Evolutionary conservation across 1,284 basidiomycete species (phyloP).

Genomic region (Ustilago hordei): DNA sequence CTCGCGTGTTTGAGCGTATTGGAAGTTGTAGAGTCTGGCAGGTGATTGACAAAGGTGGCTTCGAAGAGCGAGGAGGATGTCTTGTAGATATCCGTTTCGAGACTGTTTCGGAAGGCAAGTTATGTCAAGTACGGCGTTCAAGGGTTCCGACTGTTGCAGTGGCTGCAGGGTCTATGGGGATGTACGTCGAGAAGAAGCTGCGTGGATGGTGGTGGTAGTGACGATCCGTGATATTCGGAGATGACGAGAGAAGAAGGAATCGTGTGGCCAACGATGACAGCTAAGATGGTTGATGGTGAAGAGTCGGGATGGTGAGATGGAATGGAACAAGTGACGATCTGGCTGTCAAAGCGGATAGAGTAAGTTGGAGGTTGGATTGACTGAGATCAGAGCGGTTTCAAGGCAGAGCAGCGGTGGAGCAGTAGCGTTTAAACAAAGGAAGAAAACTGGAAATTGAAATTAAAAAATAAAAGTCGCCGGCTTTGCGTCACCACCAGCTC

Average conservation of each 20-base stretch:
- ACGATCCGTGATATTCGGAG: too few species aligned
- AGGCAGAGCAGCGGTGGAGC: too few species aligned
- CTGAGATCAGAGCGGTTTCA: background rate
- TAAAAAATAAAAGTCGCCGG: slow-evolving; percentile 17
- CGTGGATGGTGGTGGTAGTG: too few species aligned
- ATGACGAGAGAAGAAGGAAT: background rate
- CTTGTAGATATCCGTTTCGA: background rate
- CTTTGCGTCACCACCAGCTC: slow-evolving; percentile 10
- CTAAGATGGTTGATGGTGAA: background rate
- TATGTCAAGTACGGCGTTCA: background rate
- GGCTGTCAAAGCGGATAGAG: background rate
- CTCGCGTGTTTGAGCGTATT: background rate
- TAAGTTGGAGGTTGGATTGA: background rate
- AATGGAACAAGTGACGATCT: background rate
- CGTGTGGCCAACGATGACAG: background rate
- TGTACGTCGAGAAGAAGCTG: too few species aligned
- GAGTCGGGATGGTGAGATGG: background rate
- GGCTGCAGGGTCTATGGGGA: too few species aligned
- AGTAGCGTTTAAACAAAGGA: background rate
- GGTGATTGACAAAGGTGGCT: background rate
- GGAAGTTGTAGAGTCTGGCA: background rate
- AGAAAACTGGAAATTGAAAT: background rate
- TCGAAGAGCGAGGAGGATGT: background rate
- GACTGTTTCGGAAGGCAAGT: background rate
- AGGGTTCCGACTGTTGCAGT: background rate